Base-by-base conservation (phyloP, 352 stramenopile genomes). In the Pythium insidiosum region DNA sequence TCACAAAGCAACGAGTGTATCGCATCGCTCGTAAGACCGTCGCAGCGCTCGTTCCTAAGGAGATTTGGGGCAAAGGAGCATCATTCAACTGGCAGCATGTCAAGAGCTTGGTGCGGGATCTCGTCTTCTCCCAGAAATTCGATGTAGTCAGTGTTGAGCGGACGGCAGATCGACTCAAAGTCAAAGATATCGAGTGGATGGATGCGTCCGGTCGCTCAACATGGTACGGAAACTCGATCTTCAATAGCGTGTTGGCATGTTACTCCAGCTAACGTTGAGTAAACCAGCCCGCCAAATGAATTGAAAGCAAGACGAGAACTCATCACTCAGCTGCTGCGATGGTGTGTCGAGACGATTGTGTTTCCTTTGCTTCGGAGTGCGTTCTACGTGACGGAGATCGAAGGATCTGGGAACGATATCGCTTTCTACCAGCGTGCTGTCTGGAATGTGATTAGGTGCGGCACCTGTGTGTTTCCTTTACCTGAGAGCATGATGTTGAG, bases 371-470 rank as follows among this genome's bases (percentile, higher is more conserved):
- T 91, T 21, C 67, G 64, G 7, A 74, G 65, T 25, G 47, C 78
- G 36, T 89, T 88, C 56, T 91, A 85, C 53, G 72, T 87, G 40
- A 91, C 79, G 1, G 74, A 88, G 31, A 39, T 53, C 2, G 79
- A 91, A 56, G 79, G 76, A 12, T 65, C 62, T 40, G 72, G 63
- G 3, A 85, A 88, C 26, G 70, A 87, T 10, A 66, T 89, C 7
- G 49, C 62, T 5, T 91, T 66, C 47, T 91, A 81, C 42, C 73
- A 80, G 15, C 69, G 74, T 22, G 56, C 58, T 12, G 66, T 91
- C 15, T 91, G 79, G 79, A 74, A 58, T 47, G 51, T 50, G 12
- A 78, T 91, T 52, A 68, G 48, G 68, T 77, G 68, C 35, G n/a
- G n/a, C n/a, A n/a, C n/a, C n/a, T n/a, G n/a, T n/a, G n/a, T n/a